Evolutionary conservation across 2,329 filamentous ascomycete species (phyloP).

Genomic region (Fusarium odoratissimum): DNA sequence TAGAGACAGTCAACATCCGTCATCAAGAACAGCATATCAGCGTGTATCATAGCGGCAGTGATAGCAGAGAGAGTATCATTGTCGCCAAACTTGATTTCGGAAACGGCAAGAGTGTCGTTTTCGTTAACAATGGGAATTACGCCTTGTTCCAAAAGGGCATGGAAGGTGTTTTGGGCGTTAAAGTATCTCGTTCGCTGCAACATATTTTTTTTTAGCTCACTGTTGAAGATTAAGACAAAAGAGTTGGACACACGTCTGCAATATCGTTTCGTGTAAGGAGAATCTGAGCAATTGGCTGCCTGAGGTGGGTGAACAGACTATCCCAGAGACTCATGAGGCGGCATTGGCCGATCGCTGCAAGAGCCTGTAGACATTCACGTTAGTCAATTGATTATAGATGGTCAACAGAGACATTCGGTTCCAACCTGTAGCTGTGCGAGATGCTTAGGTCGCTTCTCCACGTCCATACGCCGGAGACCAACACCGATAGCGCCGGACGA

Average conservation of each 20-base stretch:
- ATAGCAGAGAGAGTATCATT: constrained; percentile 98
- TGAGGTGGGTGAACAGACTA: constrained; percentile 85
- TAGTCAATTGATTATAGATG: constrained; percentile 7
- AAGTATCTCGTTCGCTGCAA: constrained; percentile 87
- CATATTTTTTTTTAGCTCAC: constrained; percentile 7
- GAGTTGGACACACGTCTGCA: constrained; percentile 74
- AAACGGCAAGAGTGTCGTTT: constrained; percentile 95
- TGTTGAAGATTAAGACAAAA: not conserved
- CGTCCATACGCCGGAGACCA: constrained; percentile 88
- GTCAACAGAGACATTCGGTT: not conserved
- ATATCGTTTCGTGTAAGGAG: constrained; percentile 96
- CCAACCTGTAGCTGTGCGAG: constrained; percentile 84
- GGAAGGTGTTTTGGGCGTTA: constrained; percentile 96
- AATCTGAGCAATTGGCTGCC: constrained; percentile 94
- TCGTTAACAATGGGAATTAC: constrained; percentile 99
- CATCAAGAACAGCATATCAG: constrained; percentile 97
- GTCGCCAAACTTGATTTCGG: constrained; percentile 99
- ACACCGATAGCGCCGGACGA: constrained; percentile 98
- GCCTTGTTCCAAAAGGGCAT: constrained; percentile 89
- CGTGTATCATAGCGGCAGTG: constrained; percentile 96
- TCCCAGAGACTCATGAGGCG: constrained; percentile 97
- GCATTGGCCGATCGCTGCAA: constrained; percentile 96
- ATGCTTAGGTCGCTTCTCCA: constrained; percentile 88
- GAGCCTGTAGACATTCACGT: constrained; percentile 63
- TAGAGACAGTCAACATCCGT: constrained; percentile 98